Percentiles rank a stretch among this genome's conserved stretches.
These are phyloP conservation scores for Aspergillus texensis DNA, from an alignment of 2,329 filamentous ascomycete genomes.

Conservation along the genomic window DNA sequence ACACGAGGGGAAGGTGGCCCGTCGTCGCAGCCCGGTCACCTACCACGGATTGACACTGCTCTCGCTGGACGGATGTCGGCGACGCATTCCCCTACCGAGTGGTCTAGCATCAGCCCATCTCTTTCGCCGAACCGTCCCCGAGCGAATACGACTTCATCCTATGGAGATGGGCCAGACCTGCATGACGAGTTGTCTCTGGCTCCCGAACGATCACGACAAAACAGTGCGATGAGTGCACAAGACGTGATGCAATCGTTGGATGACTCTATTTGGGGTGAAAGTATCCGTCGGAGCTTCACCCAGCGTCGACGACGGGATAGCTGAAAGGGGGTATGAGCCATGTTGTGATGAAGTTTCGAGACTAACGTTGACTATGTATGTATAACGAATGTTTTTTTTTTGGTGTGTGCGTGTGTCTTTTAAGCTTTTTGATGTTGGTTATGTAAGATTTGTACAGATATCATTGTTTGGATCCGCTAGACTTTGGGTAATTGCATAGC, in stretches of 20 bases:
- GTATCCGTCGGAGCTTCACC: slow-evolving; percentile 85
- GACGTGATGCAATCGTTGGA: slow-evolving; percentile 84
- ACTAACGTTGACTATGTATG: slow-evolving; percentile 7
- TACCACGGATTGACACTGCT: slow-evolving; percentile 53
- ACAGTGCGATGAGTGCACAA: slow-evolving; percentile 71
- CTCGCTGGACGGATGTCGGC: slow-evolving; percentile 42
- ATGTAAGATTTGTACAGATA: slow-evolving; percentile 4
- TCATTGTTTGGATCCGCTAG: not conserved
- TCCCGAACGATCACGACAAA: slow-evolving; percentile 58
- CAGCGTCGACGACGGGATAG: slow-evolving; percentile 51
- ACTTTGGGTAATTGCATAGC: slow-evolving; percentile 22
- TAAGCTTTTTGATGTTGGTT: slow-evolving; percentile 2
- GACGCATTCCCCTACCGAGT: slow-evolving; percentile 44
- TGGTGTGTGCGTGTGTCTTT: not conserved
- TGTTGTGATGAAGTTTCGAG: slow-evolving; percentile 16
- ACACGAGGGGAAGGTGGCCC: slow-evolving; percentile 33
- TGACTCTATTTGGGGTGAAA: slow-evolving; percentile 90
- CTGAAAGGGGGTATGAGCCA: slow-evolving; percentile 18
- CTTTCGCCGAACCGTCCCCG: slow-evolving; percentile 36
- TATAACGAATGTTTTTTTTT: slow-evolving; percentile 7
- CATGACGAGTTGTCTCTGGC: slow-evolving; percentile 17
- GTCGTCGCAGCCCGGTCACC: slow-evolving; percentile 31
- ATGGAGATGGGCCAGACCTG: slow-evolving; percentile 28
- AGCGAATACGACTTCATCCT: slow-evolving; percentile 30
- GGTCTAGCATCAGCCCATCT: slow-evolving; percentile 57